Conservation (phyloP, 495 filamentous ascomycete species). For the Penicillium malachiteum region DNA sequence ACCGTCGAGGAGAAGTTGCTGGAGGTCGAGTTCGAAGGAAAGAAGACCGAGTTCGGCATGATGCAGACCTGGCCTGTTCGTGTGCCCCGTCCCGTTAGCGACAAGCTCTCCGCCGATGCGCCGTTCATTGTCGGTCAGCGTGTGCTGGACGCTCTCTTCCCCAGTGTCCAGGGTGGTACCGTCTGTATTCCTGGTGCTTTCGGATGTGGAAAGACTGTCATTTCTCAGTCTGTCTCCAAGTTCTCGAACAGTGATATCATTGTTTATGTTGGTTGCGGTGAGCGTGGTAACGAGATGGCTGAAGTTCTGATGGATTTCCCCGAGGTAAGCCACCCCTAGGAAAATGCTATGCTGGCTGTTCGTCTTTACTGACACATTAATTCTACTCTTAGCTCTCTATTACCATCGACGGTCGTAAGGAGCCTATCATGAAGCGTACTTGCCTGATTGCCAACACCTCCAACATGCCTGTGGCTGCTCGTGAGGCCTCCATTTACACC, state of each 20-base stretch:
- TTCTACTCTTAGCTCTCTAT: slow-evolving; percentile 66
- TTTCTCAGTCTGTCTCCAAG: slow-evolving; percentile 96
- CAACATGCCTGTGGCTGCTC: slow-evolving; percentile 99
- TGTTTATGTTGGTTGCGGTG: slow-evolving; percentile 96
- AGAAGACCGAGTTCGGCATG: slow-evolving; percentile 89
- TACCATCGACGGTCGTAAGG: slow-evolving; percentile 83
- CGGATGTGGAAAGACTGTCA: slow-evolving; percentile 99
- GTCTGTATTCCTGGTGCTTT: slow-evolving; percentile 98
- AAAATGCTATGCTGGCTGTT: too few species aligned
- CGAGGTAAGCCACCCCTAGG: slow-evolving; percentile 49
- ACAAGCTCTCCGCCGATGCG: slow-evolving; percentile 82
- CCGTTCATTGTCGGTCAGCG: slow-evolving; percentile 96
- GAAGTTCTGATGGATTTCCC: slow-evolving; percentile 99
- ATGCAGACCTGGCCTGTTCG: slow-evolving; percentile 99
- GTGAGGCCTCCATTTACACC: slow-evolving; percentile 98
- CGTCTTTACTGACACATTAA: too few species aligned
- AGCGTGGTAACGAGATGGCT: slow-evolving; percentile 99
- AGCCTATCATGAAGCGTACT: slow-evolving; percentile 99
- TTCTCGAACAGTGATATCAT: slow-evolving; percentile 99
- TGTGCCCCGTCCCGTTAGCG: slow-evolving; percentile 84
- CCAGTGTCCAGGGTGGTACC: slow-evolving; percentile 93
- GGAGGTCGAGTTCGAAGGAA: slow-evolving; percentile 95
- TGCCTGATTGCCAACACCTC: slow-evolving; percentile 98
- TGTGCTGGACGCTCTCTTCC: slow-evolving; percentile 96
- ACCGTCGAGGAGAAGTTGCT: slow-evolving; percentile 93